phyloP scores from a whole-genome alignment of 257 asterid species.

The Parsonsia alboflavescens region DNA sequence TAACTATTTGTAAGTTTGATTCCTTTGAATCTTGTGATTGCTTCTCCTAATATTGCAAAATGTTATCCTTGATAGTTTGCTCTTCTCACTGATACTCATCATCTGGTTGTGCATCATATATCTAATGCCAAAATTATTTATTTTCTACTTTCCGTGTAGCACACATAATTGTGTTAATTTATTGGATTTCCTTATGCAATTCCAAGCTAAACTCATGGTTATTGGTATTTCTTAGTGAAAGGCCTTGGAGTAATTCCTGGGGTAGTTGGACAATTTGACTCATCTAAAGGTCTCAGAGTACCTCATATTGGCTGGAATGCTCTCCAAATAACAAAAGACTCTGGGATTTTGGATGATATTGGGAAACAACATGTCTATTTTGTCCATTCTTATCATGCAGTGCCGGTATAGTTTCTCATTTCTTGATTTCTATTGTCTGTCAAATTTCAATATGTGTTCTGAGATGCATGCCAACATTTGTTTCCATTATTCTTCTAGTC shows the following conservation, averaged over 20 bases:
- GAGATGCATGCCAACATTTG: slow-evolving; percentile 6
- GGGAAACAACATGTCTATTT: slow-evolving; percentile 84
- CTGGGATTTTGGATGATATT: slow-evolving; percentile 74
- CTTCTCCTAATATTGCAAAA: background rate
- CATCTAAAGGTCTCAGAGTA: slow-evolving; percentile 71
- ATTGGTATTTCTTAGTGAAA: slow-evolving; percentile 47
- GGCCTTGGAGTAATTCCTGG: slow-evolving; percentile 99
- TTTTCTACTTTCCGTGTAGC: slow-evolving; percentile 1
- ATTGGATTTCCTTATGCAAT: slow-evolving; percentile 11
- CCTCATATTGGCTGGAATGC: slow-evolving; percentile 99
- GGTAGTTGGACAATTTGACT: slow-evolving; percentile 83
- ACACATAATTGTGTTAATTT: background rate
- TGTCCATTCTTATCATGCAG: slow-evolving; percentile 93
- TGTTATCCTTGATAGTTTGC: background rate
- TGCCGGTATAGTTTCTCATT: slow-evolving; percentile 49
- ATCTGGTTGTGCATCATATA: background rate
- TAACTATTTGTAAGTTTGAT: background rate
- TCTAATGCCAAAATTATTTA: background rate
- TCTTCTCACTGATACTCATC: slow-evolving; percentile 5
- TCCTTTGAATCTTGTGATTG: background rate
- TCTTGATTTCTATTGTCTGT: slow-evolving; percentile 6
- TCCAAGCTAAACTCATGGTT: slow-evolving; percentile 16
- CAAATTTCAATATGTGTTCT: slow-evolving; percentile 1
- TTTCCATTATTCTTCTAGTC: slow-evolving; percentile 36
- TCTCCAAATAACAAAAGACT: slow-evolving; percentile 45